phyloP scores from a whole-genome alignment of 2,329 filamentous ascomycete genomes.

The Aspergillus oerlinghausenensis region DNA sequence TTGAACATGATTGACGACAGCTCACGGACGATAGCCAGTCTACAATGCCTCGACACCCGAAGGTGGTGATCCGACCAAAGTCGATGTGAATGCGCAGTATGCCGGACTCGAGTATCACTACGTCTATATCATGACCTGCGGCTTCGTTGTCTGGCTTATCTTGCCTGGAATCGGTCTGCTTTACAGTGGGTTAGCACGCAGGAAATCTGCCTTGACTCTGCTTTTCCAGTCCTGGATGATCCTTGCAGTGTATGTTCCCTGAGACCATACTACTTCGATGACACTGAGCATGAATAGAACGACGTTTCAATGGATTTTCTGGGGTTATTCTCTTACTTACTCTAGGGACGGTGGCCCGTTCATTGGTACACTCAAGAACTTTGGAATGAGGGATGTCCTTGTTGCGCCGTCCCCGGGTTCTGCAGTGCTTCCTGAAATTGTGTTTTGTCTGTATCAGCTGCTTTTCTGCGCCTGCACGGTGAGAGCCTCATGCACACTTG shows the following conservation, averaged over 20 bases:
- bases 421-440: conserved; percentile 56
- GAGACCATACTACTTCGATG: background rate
- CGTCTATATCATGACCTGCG: conserved; percentile 53
- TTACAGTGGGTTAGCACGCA: conserved; percentile 59
- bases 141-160: conserved; percentile 61
- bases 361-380: conserved; percentile 59
- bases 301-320: conserved; percentile 57
- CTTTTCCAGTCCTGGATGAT: conserved; percentile 61
- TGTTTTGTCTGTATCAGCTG: conserved; percentile 63
- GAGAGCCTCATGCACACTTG: conserved; percentile 2
- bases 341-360: conserved; percentile 57
- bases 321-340: conserved; percentile 61
- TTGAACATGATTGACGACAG: background rate
- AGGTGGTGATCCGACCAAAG: conserved; percentile 50
- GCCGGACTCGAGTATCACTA: conserved; percentile 58
- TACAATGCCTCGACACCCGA: conserved; percentile 42
- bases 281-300: conserved; percentile 17
- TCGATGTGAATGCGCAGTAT: conserved; percentile 57
- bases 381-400: conserved; percentile 57
- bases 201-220: conserved; percentile 59
- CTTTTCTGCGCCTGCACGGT: conserved; percentile 53
- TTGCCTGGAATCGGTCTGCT: conserved; percentile 63
- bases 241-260: conserved; percentile 44
- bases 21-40: conserved; percentile 21
- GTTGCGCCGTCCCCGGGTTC: conserved; percentile 58